Conservation (phyloP, 805 yeast species). For the Candida qinlingensis region DNA sequence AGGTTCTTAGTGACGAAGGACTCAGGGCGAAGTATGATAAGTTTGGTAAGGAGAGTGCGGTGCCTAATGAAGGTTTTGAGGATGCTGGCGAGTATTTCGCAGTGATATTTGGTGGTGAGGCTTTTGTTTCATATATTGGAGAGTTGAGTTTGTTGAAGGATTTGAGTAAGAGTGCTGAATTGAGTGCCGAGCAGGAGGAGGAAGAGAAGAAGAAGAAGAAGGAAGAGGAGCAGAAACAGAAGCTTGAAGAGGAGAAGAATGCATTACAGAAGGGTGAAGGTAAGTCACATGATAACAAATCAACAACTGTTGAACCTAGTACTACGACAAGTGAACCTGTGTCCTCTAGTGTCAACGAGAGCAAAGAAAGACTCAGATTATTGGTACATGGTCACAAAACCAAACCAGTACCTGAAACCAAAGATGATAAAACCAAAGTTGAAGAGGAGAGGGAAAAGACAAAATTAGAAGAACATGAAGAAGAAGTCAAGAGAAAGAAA, state of each 20-base stretch:
- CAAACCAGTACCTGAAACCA: neutral
- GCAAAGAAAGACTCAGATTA: conserved; percentile 7
- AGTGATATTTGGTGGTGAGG: conserved; percentile 84
- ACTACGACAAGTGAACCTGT: no score
- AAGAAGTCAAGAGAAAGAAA: conserved; percentile 65
- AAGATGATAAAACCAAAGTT: conserved; percentile 1
- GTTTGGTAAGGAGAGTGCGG: conserved; percentile 67
- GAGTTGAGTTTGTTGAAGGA: conserved; percentile 77
- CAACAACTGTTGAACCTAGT: neutral
- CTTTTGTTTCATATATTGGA: conserved; percentile 82
- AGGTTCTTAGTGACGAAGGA: conserved; percentile 62
- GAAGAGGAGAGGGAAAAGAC: conserved; percentile 37
- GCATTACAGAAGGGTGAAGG: no score
- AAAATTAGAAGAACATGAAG: conserved; percentile 59
- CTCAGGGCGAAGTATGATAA: conserved; percentile 67
- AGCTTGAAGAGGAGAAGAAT: conserved; percentile 4
- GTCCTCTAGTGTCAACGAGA: neutral
- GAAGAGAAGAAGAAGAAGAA: conserved; percentile 36
- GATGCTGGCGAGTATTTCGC: conserved; percentile 71
- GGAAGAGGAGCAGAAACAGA: conserved; percentile 16
- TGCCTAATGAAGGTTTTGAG: conserved; percentile 64
- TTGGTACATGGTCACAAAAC: neutral
- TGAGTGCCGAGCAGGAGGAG: conserved; percentile 43
- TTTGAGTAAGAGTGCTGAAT: conserved; percentile 55
- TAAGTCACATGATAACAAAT: no score